phyloP scores from a whole-genome alignment of 805 yeast genomes.

The Candida nanaspora region DNA sequence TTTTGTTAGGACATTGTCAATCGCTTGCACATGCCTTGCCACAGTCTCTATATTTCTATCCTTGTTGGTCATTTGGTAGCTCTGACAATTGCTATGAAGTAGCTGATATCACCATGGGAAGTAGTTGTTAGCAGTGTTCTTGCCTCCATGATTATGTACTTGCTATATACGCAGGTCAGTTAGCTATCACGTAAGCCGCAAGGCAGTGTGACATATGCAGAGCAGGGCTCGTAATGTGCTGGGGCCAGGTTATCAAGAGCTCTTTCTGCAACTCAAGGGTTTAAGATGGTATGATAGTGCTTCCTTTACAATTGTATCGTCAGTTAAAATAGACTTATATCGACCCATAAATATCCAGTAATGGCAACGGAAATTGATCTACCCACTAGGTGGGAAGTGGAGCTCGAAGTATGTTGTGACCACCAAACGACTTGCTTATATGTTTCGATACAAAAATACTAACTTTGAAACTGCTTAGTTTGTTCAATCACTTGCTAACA shows the following conservation, averaged over 20 bases:
- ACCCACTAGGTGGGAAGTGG: conserved; percentile 87
- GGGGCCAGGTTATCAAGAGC: too few relatives aligned
- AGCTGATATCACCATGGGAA: too few relatives aligned
- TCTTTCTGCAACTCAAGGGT: too few relatives aligned
- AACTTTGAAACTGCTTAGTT: conserved; percentile 34
- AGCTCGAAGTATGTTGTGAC: conserved; percentile 22
- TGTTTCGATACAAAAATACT: too few relatives aligned
- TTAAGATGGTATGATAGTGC: too few relatives aligned
- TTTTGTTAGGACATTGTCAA: conserved; percentile 3
- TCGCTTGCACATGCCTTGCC: neutral
- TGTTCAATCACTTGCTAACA: conserved; percentile 86
- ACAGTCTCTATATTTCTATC: neutral
- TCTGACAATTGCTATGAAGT: too few relatives aligned
- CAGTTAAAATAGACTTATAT: too few relatives aligned
- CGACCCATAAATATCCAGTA: neutral
- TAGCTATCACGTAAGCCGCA: too few relatives aligned
- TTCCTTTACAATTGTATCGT: too few relatives aligned
- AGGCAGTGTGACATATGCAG: too few relatives aligned
- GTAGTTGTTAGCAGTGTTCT: too few relatives aligned
- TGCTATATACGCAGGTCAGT: neutral
- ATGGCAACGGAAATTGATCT: conserved; percentile 24
- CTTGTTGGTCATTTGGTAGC: neutral
- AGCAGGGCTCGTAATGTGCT: neutral
- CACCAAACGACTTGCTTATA: too few relatives aligned
- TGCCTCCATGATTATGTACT: neutral